Base-by-base conservation (phyloP, 768 basidiomycete species). In the Tricholoma sp. region DNA sequence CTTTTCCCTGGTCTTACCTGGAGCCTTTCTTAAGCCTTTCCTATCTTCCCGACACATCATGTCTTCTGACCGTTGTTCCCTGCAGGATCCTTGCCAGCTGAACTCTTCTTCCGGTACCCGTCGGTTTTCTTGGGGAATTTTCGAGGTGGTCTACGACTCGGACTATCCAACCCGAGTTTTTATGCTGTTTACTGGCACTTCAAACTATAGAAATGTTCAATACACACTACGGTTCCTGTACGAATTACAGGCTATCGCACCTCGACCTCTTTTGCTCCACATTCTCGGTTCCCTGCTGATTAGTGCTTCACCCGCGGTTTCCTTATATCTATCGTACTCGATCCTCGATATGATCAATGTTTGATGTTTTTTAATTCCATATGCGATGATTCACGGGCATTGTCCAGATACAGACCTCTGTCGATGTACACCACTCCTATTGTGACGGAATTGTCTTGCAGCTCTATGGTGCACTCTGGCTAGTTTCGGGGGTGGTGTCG, bases 111-210 rank as follows among this genome's bases (percentile, higher is more conserved):
- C 15, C 31, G 47, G 47, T 5, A 48, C 29, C 5, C 47, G 56
- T 28, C 66, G 62, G 33, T 54, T 66, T n/a, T 61, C 64, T 10
- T 67, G 69, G 70, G 74, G 71, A 2, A 72, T 74, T 20, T 76
- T 75, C 58, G 60, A 65, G n/a, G 56, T 75, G 42, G 71, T 70
- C 10, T 73, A 70, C 52, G 70, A 68, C n/a, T n/a, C n/a, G n/a
- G n/a, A n/a, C 48, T n/a, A 48, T 31, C 29, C 47, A 13, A 31
- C 3, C 39, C 42, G 47, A 17, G 42, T 56, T 56, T 47, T 60
- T n/a, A n/a, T 28, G 29, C 47, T 32, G 48, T 45, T 33, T 29
- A 36, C 31, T 41, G 33, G 33, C 58, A 12, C 32, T 42, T 33
- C n/a, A 9, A 24, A 34, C 39, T 20, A 20, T 7, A 17, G 32